These are phyloP conservation scores for Plicaturopsis crispa DNA, from an alignment of 768 basidiomycete species.

Conservation along the genomic window DNA sequence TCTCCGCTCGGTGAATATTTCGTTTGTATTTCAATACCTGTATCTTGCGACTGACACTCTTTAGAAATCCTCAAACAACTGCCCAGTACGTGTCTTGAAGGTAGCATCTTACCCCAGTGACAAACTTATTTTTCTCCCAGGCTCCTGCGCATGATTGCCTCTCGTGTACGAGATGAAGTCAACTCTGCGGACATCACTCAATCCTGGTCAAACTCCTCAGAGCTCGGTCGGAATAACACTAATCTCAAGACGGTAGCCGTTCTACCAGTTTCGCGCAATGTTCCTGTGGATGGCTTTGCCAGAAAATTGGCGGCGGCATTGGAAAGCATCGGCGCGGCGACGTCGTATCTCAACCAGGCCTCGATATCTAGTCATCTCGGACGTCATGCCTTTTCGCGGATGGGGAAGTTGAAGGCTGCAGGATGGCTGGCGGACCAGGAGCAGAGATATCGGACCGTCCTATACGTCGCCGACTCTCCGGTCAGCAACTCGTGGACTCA, in stretches of 20 bases:
- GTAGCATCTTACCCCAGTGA: conserved; percentile 1
- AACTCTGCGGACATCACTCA: conserved; percentile 50
- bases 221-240: conserved; percentile 69
- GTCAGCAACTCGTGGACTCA: conserved; percentile 97
- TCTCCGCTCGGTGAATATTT: conserved; percentile 64
- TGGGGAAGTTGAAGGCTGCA: conserved; percentile 94
- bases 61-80: conserved; percentile 77
- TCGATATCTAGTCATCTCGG: conserved; percentile 90
- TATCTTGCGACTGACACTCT: neutral
- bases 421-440: conserved; percentile 93
- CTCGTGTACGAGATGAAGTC: conserved; percentile 80
- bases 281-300: conserved; percentile 87
- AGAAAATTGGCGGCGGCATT: conserved; percentile 82
- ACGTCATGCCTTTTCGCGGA: conserved; percentile 88
- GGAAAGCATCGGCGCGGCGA: conserved; percentile 90
- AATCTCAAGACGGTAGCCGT: conserved; percentile 95
- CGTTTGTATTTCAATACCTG: neutral
- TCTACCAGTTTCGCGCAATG: conserved; percentile 76
- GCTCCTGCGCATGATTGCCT: conserved; percentile 83
- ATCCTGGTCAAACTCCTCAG: conserved; percentile 42
- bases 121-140: conserved; percentile 23
- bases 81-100: conserved; percentile 58
- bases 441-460: conserved; percentile 85
- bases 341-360: conserved; percentile 89
- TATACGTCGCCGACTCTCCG: conserved; percentile 95